Evolutionary conservation across 176 grass and related monocot genomes (phyloP).

Genomic region (Cenchrus americanus): DNA sequence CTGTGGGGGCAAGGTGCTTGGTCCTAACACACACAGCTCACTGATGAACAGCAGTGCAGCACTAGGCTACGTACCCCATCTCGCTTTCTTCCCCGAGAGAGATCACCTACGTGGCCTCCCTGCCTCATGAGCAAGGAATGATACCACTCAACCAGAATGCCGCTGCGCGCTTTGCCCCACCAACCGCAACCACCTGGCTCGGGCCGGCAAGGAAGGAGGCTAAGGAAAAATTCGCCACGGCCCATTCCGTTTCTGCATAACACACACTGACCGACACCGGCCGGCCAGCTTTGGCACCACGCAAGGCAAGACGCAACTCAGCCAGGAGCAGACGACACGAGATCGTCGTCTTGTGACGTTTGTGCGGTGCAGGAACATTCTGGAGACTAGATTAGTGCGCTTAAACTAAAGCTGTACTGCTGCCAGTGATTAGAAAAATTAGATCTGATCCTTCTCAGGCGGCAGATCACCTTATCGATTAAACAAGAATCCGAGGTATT

Average conservation of each 20-base stretch:
- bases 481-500: background rate
- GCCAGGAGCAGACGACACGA: background rate
- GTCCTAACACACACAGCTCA: background rate
- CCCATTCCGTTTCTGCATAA: background rate
- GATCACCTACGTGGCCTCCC: constrained; percentile 6
- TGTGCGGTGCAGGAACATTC: constrained; percentile 22
- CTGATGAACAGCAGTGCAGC: background rate
- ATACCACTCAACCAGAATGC: constrained; percentile 1
- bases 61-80: background rate
- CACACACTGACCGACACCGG: constrained; percentile 4
- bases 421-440: background rate
- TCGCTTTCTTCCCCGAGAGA: constrained; percentile 10
- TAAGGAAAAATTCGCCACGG: background rate
- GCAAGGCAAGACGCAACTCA: background rate
- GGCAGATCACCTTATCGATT: background rate
- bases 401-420: constrained; percentile 2
- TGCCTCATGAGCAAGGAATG: background rate
- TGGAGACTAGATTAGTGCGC: constrained; percentile 6
- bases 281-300: background rate
- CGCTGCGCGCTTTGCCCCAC: background rate
- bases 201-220: background rate
- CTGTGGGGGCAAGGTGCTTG: background rate
- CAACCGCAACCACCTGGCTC: constrained; percentile 16
- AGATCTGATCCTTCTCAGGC: background rate
- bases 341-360: background rate